A percentile compares a stretch with the other conserved stretches of the same genome.
Evolutionary conservation across 495 filamentous ascomycete genomes (phyloP).

Genomic region (Aspergillus biplanus): DNA sequence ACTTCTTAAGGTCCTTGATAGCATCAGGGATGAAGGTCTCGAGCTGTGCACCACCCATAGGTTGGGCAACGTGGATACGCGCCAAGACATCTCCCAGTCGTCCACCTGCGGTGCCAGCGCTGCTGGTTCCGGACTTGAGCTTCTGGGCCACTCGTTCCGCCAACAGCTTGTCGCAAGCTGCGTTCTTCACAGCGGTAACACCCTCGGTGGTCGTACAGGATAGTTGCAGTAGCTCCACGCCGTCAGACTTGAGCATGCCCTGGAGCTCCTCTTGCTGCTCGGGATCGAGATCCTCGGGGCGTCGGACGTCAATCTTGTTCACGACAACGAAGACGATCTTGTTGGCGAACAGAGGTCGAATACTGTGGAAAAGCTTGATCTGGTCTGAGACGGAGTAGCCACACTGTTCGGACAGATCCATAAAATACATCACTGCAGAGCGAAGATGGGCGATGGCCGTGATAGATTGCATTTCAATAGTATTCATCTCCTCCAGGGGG

Average conservation of each 20-base stretch:
- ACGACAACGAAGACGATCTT: constrained; percentile 95
- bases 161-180: constrained; percentile 89
- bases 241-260: constrained; percentile 76
- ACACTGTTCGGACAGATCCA: constrained; percentile 97
- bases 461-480: constrained; percentile 98
- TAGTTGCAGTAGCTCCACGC: constrained; percentile 87
- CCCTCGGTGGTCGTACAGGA: constrained; percentile 96
- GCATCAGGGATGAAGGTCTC: constrained; percentile 91
- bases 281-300: constrained; percentile 83
- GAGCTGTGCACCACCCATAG: constrained; percentile 74
- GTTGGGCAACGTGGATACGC: constrained; percentile 94
- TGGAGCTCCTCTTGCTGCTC: constrained; percentile 79
- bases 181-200: constrained; percentile 91
- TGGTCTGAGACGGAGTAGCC: constrained; percentile 92
- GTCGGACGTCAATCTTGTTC: constrained; percentile 95
- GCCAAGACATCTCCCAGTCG: constrained; percentile 85
- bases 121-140: constrained; percentile 83
- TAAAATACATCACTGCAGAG: constrained; percentile 94
- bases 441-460: constrained; percentile 96
- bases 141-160: constrained; percentile 94
- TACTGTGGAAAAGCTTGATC: constrained; percentile 89
- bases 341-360: constrained; percentile 95
- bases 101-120: constrained; percentile 69
- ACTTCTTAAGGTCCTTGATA: constrained; percentile 78
- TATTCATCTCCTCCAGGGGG: constrained; percentile 99